A percentile compares a stretch with the other conserved stretches of the same genome.
Evolutionary conservation across 805 yeast genomes (phyloP).

Genomic region (Aciculoconidium aculeatum): DNA sequence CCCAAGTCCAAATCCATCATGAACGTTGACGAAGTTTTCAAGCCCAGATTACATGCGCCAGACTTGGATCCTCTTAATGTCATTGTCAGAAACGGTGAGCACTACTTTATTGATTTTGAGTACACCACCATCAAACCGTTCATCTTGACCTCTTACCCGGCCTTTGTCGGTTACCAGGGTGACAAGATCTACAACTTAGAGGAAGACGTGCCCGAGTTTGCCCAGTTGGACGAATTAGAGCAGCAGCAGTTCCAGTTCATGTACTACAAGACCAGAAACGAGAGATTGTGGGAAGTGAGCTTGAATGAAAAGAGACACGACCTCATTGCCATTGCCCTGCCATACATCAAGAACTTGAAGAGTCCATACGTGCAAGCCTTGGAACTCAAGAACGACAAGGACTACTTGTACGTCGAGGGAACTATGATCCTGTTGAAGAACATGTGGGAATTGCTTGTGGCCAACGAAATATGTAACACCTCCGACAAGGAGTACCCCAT

Average conservation of each 20-base stretch:
- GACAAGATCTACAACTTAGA: constrained; percentile 74
- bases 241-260: constrained; percentile 80
- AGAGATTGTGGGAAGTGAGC: constrained; percentile 78
- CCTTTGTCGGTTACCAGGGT: constrained; percentile 82
- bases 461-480: constrained; percentile 49
- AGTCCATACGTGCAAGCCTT: constrained; percentile 57
- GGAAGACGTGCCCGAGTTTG: constrained; percentile 69
- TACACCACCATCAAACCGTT: constrained; percentile 77
- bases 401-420: constrained; percentile 59
- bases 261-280: constrained; percentile 86
- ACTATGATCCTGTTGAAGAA: constrained; percentile 58
- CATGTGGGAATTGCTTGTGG: constrained; percentile 63
- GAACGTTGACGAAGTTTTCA: constrained; percentile 54
- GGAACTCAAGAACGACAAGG: constrained; percentile 53
- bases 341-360: constrained; percentile 73
- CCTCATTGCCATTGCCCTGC: constrained; percentile 73
- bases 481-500: constrained; percentile 50
- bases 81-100: constrained; percentile 31
- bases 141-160: constrained; percentile 70
- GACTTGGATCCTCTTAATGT: constrained; percentile 92
- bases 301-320: constrained; percentile 60
- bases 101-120: constrained; percentile 76
- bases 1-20: constrained; percentile 51
- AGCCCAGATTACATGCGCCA: constrained; percentile 71
- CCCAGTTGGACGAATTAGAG: constrained; percentile 61